Conservation (phyloP, 148 eudicot species). For the Bassia scoparia region DNA sequence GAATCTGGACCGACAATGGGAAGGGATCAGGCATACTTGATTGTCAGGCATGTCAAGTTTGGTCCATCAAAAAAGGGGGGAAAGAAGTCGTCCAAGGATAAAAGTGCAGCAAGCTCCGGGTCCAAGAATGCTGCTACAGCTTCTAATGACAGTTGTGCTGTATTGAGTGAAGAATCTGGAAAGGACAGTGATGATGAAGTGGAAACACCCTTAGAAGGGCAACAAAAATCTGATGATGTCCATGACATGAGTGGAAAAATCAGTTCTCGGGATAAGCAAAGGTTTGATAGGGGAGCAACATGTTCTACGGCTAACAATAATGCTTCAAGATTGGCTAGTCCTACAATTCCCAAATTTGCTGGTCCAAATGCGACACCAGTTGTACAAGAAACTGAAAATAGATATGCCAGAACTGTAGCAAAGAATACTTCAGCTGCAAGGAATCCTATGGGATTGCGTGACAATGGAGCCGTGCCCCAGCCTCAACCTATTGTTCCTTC, state of each 20-base stretch:
- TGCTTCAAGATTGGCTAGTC: conserved; percentile 10
- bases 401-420: conserved; percentile 36
- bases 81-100: conserved; percentile 37
- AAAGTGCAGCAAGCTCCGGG: conserved; percentile 16
- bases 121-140: conserved; percentile 13
- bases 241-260: conserved; percentile 3
- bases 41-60: conserved; percentile 70
- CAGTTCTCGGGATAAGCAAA: conserved; percentile 14
- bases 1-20: conserved; percentile 64
- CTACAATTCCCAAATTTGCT: conserved; percentile 18
- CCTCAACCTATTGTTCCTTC: conserved; percentile 5
- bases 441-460: conserved; percentile 21
- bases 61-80: conserved; percentile 64
- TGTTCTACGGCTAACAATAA: conserved; percentile 12
- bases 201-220: conserved; percentile 10
- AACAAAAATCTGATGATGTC: conserved; percentile 21
- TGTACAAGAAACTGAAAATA: conserved; percentile 30
- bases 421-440: conserved; percentile 18
- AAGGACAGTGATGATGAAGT: conserved; percentile 29
- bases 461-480: conserved; percentile 20
- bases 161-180: conserved; percentile 25
- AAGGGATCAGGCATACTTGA: conserved; percentile 44
- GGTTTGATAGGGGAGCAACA: conserved; percentile 1
- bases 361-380: conserved; percentile 22
- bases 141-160: conserved; percentile 6